These are phyloP conservation scores for Raffaelea deltoideospora DNA, from an alignment of 2,329 filamentous ascomycete genomes.

Conservation along the genomic window DNA sequence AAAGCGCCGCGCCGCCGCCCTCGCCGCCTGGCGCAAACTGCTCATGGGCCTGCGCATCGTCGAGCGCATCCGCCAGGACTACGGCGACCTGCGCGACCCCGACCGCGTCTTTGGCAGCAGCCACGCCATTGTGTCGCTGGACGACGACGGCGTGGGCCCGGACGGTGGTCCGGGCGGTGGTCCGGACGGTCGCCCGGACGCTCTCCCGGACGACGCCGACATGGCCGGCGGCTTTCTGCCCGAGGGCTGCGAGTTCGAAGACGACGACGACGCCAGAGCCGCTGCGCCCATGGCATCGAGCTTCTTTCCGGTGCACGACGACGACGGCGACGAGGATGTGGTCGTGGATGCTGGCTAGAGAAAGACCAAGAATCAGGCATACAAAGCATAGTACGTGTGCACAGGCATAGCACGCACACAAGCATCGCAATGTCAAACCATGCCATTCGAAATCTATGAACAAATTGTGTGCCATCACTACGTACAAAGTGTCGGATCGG, in stretches of 20 bases:
- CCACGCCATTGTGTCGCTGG: slow-evolving; percentile 11
- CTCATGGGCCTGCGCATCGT: slow-evolving; percentile 73
- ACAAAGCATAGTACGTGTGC: too few species aligned
- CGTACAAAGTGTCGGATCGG: too few species aligned
- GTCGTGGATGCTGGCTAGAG: too few species aligned
- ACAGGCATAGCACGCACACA: neutral
- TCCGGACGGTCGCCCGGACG: neutral
- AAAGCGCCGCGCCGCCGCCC: slow-evolving; percentile 58
- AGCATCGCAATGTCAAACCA: neutral
- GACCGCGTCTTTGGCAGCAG: slow-evolving; percentile 35
- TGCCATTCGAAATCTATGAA: neutral
- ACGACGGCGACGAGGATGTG: slow-evolving; percentile 25
- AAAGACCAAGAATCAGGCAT: too few species aligned
- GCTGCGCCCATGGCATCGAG: slow-evolving; percentile 20
- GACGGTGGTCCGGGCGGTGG: slow-evolving; percentile 8
- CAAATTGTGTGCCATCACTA: neutral
- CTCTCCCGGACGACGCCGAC: slow-evolving; percentile 20
- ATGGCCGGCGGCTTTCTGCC: slow-evolving; percentile 48
- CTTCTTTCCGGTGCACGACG: slow-evolving; percentile 30
- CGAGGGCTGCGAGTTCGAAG: slow-evolving; percentile 37
- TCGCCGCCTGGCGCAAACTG: slow-evolving; percentile 75
- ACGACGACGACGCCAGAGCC: slow-evolving; percentile 16
- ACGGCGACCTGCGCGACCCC: slow-evolving; percentile 44
- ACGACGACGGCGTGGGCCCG: slow-evolving; percentile 15
- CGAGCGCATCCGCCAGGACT: slow-evolving; percentile 61